phyloP scores from a whole-genome alignment of 2,329 filamentous ascomycete species.

The Talaromyces rugulosus region DNA sequence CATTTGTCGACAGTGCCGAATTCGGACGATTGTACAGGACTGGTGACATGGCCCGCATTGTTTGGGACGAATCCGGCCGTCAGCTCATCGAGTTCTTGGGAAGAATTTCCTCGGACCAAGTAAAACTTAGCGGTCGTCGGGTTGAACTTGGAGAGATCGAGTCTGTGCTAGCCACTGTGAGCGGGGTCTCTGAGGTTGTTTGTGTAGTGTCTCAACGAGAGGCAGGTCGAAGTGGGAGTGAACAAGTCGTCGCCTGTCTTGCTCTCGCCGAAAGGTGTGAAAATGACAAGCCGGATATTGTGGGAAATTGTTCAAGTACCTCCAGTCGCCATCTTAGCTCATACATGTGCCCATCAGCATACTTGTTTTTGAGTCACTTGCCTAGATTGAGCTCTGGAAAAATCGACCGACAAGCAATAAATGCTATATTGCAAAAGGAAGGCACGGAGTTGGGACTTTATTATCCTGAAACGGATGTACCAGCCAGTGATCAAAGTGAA shows the following conservation, averaged over 20 bases:
- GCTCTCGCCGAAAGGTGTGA: constrained; percentile 14
- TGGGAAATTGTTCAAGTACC: constrained; percentile 14
- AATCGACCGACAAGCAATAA: constrained; percentile 22
- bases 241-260: constrained; percentile 24
- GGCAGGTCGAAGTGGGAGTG: constrained; percentile 16
- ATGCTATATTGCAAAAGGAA: constrained; percentile 11
- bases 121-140: constrained; percentile 59
- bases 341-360: constrained; percentile 24
- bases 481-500: not conserved
- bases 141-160: constrained; percentile 51
- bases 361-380: constrained; percentile 19
- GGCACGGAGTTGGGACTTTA: not conserved
- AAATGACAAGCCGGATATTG: constrained; percentile 12
- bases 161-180: constrained; percentile 20
- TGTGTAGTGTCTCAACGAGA: constrained; percentile 19
- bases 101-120: constrained; percentile 56
- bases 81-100: constrained; percentile 59
- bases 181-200: constrained; percentile 21
- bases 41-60: constrained; percentile 51
- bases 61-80: constrained; percentile 52
- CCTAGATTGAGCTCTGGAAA: constrained; percentile 25
- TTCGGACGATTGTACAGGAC: constrained; percentile 45
- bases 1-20: constrained; percentile 16
- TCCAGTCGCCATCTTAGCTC: constrained; percentile 16
- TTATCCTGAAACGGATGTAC: not conserved